Base-by-base conservation (phyloP, 1,284 basidiomycete species). In the Xerocomus amazonicus region DNA sequence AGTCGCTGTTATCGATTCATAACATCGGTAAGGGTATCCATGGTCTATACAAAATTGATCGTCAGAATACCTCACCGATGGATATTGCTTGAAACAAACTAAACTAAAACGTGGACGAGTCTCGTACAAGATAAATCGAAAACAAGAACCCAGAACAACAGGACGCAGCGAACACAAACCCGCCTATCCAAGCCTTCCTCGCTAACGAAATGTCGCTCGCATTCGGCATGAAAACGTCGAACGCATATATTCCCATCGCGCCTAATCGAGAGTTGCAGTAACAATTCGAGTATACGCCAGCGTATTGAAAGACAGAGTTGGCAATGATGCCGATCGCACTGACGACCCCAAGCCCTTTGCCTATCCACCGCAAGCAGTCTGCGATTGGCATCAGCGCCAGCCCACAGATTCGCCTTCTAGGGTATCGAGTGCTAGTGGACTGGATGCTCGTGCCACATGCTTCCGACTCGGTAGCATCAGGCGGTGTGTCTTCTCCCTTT, bases 321-420 rank as follows among this genome's bases (percentile, higher is more conserved):
- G 51, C 23, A 10, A 66, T 1, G 35, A 63, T 45, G 1, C 47
- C 43, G 14, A 65, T 47, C 2, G 60, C 60, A 7, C 68, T 64
- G 44, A 53, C 0, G 16, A 63, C 36, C 12, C 62, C 62, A 7
- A 64, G 12, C 1, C 28, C 28, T 47, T 68, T 65, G 0, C 64
- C 60, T 12, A 45, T 44, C 58, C 62, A 61, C 12, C 66, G 54
- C 5, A 67, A 28, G 37, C 36, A 52, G 29, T 55, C 36, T 3
- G 66, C 56, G 12, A 51, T 8, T 0, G 3, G 10, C 19, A 6
- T 13, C 0, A 59, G 34, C 12, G 12, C 39, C 9, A 8, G 46
- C 8, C 29, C 26, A 3, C 8, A 27, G 6, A 19, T 32, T 23
- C 19, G 19, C 19, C 19, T 23, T 23, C 19, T 23, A 23, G 2